Base-by-base conservation (phyloP, 75 land plant genomes). In the Picea sitchensis region DNA sequence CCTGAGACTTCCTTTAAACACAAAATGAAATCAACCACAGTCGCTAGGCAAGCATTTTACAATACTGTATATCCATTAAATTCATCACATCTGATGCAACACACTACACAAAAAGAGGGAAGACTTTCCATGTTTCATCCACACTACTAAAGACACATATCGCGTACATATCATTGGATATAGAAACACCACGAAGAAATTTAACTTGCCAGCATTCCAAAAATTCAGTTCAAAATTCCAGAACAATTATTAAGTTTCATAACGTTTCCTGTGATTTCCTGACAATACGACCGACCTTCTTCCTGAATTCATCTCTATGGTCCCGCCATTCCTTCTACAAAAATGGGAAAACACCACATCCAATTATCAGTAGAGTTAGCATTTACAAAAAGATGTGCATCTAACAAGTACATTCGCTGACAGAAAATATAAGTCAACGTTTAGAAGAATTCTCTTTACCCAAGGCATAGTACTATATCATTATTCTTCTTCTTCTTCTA, bases 251-350 rank as follows among this genome's bases (percentile, higher is more conserved):
- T 1, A 51, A 51, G 56, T 51, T 9, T 15, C 80, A 79, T 26
- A 14, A 54, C 79, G 75, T 79, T 76, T 79, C 80, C 34, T 79
- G 79, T 51, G 80, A 79, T 47, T 54, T 73, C 58, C 79, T 76
- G 23, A 79, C 80, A 75, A 79, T 79, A 11, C 58, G 79, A 32
- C 79, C 75, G 56, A 76, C 79, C 47, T 78, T 78, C 72, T 77
- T 71, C 67, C 34, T 38, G 67, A 78, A 78, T 71, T 71, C 79
- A 74, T 78, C 79, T 74, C 67, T 78, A 34, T 71, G 79, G 1
- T 79, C 79, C 18, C 80, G 31, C 79, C 79, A 18, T 41, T 78
- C 79, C 23, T 78, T 78, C 76, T 78, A 38, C 11, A 78, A 68
- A 78, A 30, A 78, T 14, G 26, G n/a, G 68, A 65, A 64, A 41